phyloP scores from a whole-genome alignment of 163 green algal genomes.

The Coccomyxa subellipsoidea region DNA sequence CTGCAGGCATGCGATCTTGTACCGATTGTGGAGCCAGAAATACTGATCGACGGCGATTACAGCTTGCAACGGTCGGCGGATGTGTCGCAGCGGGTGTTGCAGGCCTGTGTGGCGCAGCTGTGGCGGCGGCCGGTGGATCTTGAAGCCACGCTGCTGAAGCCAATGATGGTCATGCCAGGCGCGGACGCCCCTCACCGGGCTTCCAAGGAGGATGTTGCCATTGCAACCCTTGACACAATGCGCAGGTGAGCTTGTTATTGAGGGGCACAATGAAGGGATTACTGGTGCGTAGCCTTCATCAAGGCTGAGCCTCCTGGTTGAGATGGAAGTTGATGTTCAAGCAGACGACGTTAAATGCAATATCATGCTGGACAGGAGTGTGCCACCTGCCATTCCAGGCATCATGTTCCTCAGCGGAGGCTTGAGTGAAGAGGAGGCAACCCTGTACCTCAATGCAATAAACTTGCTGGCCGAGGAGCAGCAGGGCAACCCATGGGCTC shows the following conservation, averaged over 20 bases:
- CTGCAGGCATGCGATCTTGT: constrained; percentile 67
- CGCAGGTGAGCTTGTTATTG: constrained; percentile 41
- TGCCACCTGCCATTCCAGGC: constrained; percentile 81
- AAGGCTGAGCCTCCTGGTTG: no score
- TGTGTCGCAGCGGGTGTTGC: constrained; percentile 23
- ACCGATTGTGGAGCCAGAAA: constrained; percentile 85
- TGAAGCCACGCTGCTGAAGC: constrained; percentile 78
- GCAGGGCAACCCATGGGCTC: constrained; percentile 59
- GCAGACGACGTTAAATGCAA: not conserved
- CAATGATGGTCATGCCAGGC: constrained; percentile 77
- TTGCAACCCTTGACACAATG: constrained; percentile 66
- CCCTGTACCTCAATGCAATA: constrained; percentile 82
- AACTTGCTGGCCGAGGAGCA: constrained; percentile 54
- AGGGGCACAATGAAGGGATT: no score
- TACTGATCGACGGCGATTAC: constrained; percentile 83
- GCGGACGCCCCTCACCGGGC: constrained; percentile 36
- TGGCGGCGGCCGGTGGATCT: constrained; percentile 52
- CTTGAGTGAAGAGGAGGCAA: constrained; percentile 88
- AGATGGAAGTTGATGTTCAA: not conserved
- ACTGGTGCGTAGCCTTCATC: no score
- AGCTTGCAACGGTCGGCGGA: constrained; percentile 31
- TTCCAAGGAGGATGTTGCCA: constrained; percentile 54
- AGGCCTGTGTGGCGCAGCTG: constrained; percentile 4
- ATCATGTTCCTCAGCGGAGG: constrained; percentile 94
- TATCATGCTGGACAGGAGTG: constrained; percentile 24